phyloP scores from a whole-genome alignment of 306 rosid species.

The Trichosanthes truncata region DNA sequence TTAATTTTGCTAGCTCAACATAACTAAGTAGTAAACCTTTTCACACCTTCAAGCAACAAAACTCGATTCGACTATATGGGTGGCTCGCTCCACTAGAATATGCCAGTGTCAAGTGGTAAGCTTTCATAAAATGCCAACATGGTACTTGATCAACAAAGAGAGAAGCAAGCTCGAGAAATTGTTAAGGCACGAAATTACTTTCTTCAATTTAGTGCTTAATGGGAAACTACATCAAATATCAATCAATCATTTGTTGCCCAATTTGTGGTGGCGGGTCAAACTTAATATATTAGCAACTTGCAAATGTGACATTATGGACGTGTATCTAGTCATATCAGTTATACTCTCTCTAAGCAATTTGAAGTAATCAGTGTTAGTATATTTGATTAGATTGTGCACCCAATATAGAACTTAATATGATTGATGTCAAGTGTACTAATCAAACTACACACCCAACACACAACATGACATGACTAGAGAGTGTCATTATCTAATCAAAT shows the following conservation, averaged over 20 bases:
- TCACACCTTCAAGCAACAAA: too few species aligned
- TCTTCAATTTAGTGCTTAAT: too few species aligned
- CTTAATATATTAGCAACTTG: neutral
- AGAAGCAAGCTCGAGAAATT: too few species aligned
- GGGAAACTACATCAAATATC: neutral
- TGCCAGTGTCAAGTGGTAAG: too few species aligned
- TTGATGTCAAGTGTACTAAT: neutral
- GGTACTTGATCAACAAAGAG: too few species aligned
- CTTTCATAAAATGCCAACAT: too few species aligned
- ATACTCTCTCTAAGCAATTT: neutral
- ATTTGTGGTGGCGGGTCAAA: neutral
- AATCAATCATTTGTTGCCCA: neutral
- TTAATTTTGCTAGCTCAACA: too few species aligned
- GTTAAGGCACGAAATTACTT: too few species aligned
- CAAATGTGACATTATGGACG: neutral
- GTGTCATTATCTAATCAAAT: neutral
- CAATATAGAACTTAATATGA: neutral
- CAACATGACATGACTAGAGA: neutral
- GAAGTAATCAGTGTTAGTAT: neutral
- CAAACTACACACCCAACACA: neutral
- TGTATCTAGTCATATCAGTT: neutral
- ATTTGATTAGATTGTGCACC: neutral
- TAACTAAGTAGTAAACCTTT: too few species aligned
- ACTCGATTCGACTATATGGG: too few species aligned
- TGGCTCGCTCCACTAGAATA: too few species aligned